Evolutionary conservation across 306 rosid species (phyloP), one percentile per base, ranked within the genome.

Genomic region (Rosa lucieae): DNA sequence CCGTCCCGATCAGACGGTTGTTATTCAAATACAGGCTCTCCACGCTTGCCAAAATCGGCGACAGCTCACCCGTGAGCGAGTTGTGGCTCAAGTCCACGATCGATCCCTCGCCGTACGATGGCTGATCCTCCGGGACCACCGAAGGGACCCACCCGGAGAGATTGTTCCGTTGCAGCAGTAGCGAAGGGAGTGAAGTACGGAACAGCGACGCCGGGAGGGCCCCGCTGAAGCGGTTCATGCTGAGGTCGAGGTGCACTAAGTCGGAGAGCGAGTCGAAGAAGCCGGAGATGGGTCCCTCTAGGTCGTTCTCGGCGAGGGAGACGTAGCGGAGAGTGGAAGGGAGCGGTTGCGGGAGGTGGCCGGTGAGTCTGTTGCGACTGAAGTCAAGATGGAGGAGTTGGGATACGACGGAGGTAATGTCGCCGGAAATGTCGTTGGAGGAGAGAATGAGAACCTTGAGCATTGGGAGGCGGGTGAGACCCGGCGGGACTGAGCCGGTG

Each of bases 51-150:
- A 90, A 35, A 17, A 86, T 81, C 53, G 80, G 52, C 0, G 96
- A 79, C 8, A 92, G n/a, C 77, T 86, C 86, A 20, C 97, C 96
- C 0, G 80, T 75, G 0, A 92, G 56, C 11, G 29, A 48, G 58
- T 92, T 92, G 42, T 92, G 96, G 77, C 97, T 92, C 74, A 92
- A 61, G 80, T 92, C 97, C 15, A 92, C 89, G 49, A 76, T 67
- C 3, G 97, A 87, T 5, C 93, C 93, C 47, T 73, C 77, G 2
- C 86, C 92, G 83, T 84, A 87, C 43, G 84, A 77, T 59, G 82
- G 67, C 12, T 26, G 86, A 15, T 10, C 10, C 12, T 12, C 47
- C 56, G 79, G 75, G 46, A 8, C 72, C 17, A 49, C 66, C 0
- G 3, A 63, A 0, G 89, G 90, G 83, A 92, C 81, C 84, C 84